Evolutionary conservation across 768 basidiomycete species (phyloP).

Genomic region (Boletus vinaceobasis): DNA sequence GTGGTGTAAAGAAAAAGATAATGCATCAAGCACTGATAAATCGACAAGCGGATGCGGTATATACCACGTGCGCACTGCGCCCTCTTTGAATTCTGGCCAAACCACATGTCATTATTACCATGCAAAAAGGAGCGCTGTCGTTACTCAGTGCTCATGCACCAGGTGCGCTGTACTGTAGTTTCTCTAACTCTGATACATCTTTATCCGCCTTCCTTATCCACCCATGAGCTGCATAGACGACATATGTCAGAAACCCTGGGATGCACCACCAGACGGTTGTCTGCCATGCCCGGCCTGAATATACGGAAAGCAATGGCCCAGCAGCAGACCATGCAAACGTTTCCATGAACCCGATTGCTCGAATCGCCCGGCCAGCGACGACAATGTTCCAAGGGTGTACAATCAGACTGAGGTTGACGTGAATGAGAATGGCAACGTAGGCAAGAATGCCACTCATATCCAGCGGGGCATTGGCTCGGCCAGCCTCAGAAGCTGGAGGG

Average conservation of each 20-base stretch:
- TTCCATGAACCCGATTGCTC: slow-evolving; percentile 30
- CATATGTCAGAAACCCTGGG: slow-evolving; percentile 40
- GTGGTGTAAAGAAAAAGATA: too few relatives aligned
- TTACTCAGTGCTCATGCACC: slow-evolving; percentile 45
- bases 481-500: slow-evolving; percentile 25
- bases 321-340: slow-evolving; percentile 43
- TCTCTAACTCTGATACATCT: slow-evolving; percentile 49
- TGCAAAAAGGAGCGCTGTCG: background rate
- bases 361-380: slow-evolving; percentile 24
- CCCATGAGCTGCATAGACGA: slow-evolving; percentile 44
- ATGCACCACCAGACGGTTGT: slow-evolving; percentile 52
- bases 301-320: slow-evolving; percentile 46
- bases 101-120: background rate
- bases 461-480: slow-evolving; percentile 31
- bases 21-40: too few relatives aligned
- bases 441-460: slow-evolving; percentile 46
- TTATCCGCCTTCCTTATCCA: slow-evolving; percentile 44
- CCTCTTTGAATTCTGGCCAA: too few relatives aligned
- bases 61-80: too few relatives aligned
- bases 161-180: slow-evolving; percentile 50
- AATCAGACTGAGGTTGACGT: slow-evolving; percentile 46
- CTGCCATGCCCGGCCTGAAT: slow-evolving; percentile 50
- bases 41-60: too few relatives aligned
- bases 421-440: slow-evolving; percentile 47
- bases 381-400: slow-evolving; percentile 37